Base-by-base conservation (phyloP, 139 green algal genomes). In the Micractinium sp. region DNA sequence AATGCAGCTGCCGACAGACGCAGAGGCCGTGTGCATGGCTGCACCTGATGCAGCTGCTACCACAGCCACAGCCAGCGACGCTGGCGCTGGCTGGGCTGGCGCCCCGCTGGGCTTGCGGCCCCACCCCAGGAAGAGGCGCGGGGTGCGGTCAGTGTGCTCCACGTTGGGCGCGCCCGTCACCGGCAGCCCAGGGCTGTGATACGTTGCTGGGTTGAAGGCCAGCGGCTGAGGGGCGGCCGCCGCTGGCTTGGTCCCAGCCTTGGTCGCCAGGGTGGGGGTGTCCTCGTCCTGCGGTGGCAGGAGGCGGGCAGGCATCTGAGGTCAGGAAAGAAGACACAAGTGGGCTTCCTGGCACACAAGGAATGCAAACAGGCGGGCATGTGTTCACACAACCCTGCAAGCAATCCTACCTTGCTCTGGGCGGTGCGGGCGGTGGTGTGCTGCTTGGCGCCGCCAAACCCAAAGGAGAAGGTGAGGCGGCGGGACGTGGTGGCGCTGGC, bases 401-500 rank as follows among this genome's bases (percentile, higher is more conserved):
- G n/a, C n/a, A n/a, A n/a, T n/a, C n/a, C n/a, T n/a, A 82, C 76
- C 76, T 82, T 82, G 74, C 14, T n/a, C n/a, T n/a, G n/a, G 33
- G 35, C 35, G 16, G 14, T 80, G 74, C 35, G 35, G 35, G 74
- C 33, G 15, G 36, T 25, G 63, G n/a, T 31, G 74, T 13, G 74
- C 74, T 38, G 33, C 39, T n/a, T 66, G 77, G 39, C 35, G n/a
- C n/a, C n/a, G 31, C n/a, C n/a, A 22, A 78, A 78, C 23, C 36
- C 63, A 66, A 79, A 79, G 9, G 63, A 78, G 66, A 87, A 87
- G 35, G 82, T 79, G 20, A 87, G 63, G 63, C 82, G 82, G 38
- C 82, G 82, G 14, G 63, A 79, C 38, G 36, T n/a, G 12, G 63
- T 4, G 15, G 41, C 81, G 35, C 60, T 5, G n/a, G 29, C 36